Base-by-base conservation (phyloP, 352 stramenopile genomes). In the Phytophthora nicotianae region DNA sequence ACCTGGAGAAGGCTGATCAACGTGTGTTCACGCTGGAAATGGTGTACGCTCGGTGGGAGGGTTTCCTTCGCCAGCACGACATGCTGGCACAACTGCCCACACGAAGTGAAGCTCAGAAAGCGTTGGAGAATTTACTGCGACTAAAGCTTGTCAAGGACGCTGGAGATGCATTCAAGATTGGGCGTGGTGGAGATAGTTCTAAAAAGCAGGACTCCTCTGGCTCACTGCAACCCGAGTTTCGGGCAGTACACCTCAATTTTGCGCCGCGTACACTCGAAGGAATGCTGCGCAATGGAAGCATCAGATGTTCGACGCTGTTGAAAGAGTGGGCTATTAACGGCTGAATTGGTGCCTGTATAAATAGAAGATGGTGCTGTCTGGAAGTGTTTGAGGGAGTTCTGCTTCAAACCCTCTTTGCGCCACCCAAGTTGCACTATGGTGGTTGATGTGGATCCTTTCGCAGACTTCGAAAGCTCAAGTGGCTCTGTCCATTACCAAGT, bases 21-120 rank as follows among this genome's bases (percentile, higher is more conserved):
- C 63, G 65, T 4, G 78, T 87, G 20, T 91, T 87, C 50, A 93
- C 86, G 46, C 73, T 95, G 27, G 86, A 93, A 58, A 95, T 93
- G 86, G 80, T 95, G 16, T 95, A 91, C 51, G 62, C 73, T 46
- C 77, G 82, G 24, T 95, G 86, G 84, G 72, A 90, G 45, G 72
- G 77, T n/a, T 95, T 95, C 46, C 82, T 84, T 49, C 84, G 83
- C 17, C 83, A 90, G 61, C 82, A 92, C 58, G 82, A 91, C 37
- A 68, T 91, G 50, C 71, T 91, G 8, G 40, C 62, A 6, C 68
- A 89, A 52, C 57, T 91, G 38, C 84, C 83, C 24, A 89, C 80
- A 17, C 79, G 83, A 29, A 77, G 75, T n/a, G 84, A 95, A 24
- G 79, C 81, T 2, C 83, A 91, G 38, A 77, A 82, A 62, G 83